Percentiles rank a stretch among this genome's conserved stretches.
phyloP scores from a whole-genome alignment of 768 basidiomycete genomes.

The Boletus bicolor region DNA sequence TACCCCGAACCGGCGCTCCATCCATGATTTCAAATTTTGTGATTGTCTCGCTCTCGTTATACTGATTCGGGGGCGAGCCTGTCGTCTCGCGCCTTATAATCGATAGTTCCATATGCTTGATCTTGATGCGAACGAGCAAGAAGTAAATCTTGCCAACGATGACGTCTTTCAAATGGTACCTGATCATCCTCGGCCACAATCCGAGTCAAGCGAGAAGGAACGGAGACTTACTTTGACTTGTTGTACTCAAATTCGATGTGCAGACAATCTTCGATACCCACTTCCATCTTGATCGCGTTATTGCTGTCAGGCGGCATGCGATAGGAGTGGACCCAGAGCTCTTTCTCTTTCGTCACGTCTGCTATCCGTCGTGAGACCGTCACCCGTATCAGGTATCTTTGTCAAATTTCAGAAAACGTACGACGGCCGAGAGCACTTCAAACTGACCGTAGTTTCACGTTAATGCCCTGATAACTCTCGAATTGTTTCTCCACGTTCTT shows the following conservation, averaged over 20 bases:
- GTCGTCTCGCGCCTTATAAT: conserved; percentile 98
- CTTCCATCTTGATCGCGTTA: conserved; percentile 99
- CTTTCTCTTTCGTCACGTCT: conserved; percentile 89
- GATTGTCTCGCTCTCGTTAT: conserved; percentile 98
- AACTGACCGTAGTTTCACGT: conserved; percentile 89
- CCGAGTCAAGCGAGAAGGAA: not conserved
- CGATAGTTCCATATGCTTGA: conserved; percentile 99
- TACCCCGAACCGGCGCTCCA: conserved; percentile 93
- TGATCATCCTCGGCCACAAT: conserved; percentile 30
- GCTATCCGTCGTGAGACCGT: conserved; percentile 90
- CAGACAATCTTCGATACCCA: conserved; percentile 97
- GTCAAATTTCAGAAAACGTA: conserved; percentile 4
- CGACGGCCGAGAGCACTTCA: not conserved
- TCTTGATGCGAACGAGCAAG: conserved; percentile 96
- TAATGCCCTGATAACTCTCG: conserved; percentile 97
- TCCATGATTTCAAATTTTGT: conserved; percentile 99
- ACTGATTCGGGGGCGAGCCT: conserved; percentile 96
- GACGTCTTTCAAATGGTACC: conserved; percentile 98
- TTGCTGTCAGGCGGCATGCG: conserved; percentile 98
- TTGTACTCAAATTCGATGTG: conserved; percentile 99
- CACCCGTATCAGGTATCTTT: conserved; percentile 89
- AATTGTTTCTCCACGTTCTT: conserved; percentile 99
- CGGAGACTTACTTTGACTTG: conserved; percentile 83
- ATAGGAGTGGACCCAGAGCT: conserved; percentile 97
- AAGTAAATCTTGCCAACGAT: conserved; percentile 99